Percentiles rank a stretch among this genome's conserved stretches.
These are phyloP conservation scores for Sabuloglossum arenarium DNA, from an alignment of 495 filamentous ascomycete species.

Conservation along the genomic window DNA sequence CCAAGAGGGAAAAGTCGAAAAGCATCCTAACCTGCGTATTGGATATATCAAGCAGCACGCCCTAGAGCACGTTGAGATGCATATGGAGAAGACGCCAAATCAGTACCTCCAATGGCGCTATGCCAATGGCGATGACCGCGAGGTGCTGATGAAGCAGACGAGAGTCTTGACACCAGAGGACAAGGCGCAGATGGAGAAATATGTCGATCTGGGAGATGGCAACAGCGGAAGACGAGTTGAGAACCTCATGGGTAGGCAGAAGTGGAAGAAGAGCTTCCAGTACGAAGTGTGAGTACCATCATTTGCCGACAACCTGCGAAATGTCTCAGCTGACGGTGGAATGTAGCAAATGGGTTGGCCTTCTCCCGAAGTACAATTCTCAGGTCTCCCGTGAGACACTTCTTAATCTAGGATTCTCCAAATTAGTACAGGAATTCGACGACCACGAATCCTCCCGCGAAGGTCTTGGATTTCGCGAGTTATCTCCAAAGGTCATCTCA, in stretches of 20 bases:
- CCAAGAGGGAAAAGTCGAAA: constrained; percentile 74
- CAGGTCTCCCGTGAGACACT: constrained; percentile 89
- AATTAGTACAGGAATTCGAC: constrained; percentile 93
- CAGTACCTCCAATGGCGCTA: constrained; percentile 99
- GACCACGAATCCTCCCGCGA: constrained; percentile 95
- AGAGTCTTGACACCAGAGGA: constrained; percentile 73
- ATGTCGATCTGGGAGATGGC: constrained; percentile 64
- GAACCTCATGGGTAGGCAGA: constrained; percentile 82
- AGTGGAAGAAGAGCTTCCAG: constrained; percentile 98
- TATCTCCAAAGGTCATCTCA: constrained; percentile 80
- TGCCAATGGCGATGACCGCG: constrained; percentile 86
- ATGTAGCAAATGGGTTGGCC: constrained; percentile 58
- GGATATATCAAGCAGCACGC: constrained; percentile 99
- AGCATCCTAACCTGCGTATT: constrained; percentile 96
- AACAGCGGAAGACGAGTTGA: constrained; percentile 61
- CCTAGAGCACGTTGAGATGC: constrained; percentile 97
- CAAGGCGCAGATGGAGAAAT: constrained; percentile 73
- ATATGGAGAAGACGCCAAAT: constrained; percentile 95
- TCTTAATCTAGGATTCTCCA: constrained; percentile 62
- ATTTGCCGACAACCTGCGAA: background rate
- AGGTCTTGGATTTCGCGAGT: constrained; percentile 82
- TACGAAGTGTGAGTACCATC: constrained; percentile 59
- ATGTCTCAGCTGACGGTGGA: constrained; percentile 7
- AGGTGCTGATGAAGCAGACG: constrained; percentile 94
- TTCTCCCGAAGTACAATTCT: constrained; percentile 82